Percentiles rank a stretch among this genome's conserved stretches.
Conservation (phyloP, 768 basidiomycete genomes). For the Brasilioporus rufonigricans region DNA sequence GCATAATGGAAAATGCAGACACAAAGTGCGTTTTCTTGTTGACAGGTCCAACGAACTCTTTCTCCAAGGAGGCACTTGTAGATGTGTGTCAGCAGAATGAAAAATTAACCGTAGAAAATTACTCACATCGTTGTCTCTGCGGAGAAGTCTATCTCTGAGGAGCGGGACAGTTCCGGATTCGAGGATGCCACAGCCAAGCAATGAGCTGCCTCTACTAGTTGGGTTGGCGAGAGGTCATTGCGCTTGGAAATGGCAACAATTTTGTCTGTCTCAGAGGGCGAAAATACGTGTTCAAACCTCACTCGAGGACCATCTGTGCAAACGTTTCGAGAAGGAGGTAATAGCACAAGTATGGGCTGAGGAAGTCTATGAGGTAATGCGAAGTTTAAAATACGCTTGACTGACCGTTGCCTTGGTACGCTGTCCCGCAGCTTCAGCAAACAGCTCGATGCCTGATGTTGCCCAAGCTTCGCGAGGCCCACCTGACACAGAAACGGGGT, state of each 20-base stretch:
- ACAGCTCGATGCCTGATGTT: neutral
- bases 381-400: neutral
- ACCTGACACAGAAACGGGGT: conserved; percentile 16
- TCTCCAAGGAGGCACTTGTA: conserved; percentile 3
- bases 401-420: neutral
- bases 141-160: conserved; percentile 2
- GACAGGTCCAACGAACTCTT: neutral
- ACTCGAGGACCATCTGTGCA: neutral
- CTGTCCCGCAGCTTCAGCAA: neutral
- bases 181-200: conserved; percentile 10
- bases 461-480: conserved; percentile 12
- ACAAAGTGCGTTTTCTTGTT: conserved; percentile 4
- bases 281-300: conserved; percentile 3
- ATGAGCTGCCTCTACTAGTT: conserved; percentile 16
- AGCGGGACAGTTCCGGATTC: neutral
- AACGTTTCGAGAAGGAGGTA: neutral
- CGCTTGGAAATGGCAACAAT: conserved; percentile 5
- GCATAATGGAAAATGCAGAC: neutral
- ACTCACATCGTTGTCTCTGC: conserved; percentile 8
- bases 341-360: neutral
- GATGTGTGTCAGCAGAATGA: neutral
- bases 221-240: neutral
- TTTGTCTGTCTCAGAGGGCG: neutral
- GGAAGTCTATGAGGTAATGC: neutral
- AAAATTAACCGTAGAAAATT: neutral